Percentiles rank a stretch among this genome's conserved stretches.
These are phyloP conservation scores for Macrolepiota fuliginosa DNA, from an alignment of 768 basidiomycete species.

Conservation along the genomic window DNA sequence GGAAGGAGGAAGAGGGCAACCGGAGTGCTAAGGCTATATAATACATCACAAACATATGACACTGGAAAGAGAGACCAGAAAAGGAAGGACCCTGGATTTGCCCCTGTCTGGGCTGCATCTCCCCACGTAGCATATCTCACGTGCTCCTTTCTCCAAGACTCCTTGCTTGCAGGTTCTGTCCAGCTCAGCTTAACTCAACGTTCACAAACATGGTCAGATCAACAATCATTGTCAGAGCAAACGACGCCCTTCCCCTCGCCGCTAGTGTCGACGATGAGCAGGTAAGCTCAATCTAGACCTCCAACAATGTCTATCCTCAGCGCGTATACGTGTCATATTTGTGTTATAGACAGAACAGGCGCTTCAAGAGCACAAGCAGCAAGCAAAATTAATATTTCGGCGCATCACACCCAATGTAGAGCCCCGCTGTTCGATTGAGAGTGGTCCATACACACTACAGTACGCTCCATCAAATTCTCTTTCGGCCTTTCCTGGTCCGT, in stretches of 20 bases:
- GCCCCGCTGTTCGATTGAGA: constrained; percentile 95
- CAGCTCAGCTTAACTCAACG: constrained; percentile 8
- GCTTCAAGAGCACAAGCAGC: constrained; percentile 97
- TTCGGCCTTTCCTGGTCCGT: neutral
- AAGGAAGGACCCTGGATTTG: neutral
- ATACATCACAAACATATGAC: constrained; percentile 14
- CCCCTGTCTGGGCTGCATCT: neutral
- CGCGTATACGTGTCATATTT: constrained; percentile 24
- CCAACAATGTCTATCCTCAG: constrained; percentile 16
- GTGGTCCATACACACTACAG: constrained; percentile 95
- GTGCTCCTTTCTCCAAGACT: constrained; percentile 15
- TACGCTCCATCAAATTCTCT: constrained; percentile 38
- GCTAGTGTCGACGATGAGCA: constrained; percentile 98
- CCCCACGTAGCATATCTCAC: constrained; percentile 16
- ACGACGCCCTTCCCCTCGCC: constrained; percentile 86
- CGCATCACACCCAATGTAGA: constrained; percentile 93
- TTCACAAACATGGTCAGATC: constrained; percentile 70
- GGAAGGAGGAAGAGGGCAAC: constrained; percentile 6
- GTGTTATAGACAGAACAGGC: constrained; percentile 80
- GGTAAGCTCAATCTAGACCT: constrained; percentile 40
- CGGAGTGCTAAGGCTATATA: constrained; percentile 14
- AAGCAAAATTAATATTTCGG: constrained; percentile 94
- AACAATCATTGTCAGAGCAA: constrained; percentile 81
- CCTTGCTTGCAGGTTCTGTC: constrained; percentile 3
- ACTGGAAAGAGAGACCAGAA: neutral